These are phyloP conservation scores for Teratosphaeria pseudoeucalypti DNA, from an alignment of 2,329 filamentous ascomycete species.

Conservation along the genomic window DNA sequence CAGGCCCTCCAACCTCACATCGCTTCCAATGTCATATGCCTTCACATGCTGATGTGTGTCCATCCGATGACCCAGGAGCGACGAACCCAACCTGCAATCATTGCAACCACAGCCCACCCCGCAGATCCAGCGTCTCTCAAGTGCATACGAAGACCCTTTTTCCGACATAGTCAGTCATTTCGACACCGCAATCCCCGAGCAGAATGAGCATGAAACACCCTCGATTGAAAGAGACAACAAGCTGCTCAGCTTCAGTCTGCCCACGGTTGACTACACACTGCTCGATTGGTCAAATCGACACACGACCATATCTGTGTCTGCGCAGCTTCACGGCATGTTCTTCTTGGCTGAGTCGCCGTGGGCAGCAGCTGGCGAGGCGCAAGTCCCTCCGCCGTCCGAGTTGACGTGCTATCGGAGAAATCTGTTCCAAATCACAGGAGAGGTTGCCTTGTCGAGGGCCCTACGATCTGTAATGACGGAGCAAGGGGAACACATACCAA, in stretches of 20 bases:
- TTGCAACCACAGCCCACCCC: constrained; percentile 17
- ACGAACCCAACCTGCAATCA: constrained; percentile 19
- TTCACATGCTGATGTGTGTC: constrained; percentile 1
- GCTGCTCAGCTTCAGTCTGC: constrained; percentile 42
- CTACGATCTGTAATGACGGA: constrained; percentile 74
- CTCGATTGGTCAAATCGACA: constrained; percentile 56
- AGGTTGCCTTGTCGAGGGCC: constrained; percentile 67
- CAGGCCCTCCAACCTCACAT: constrained; percentile 1
- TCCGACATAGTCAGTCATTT: constrained; percentile 41
- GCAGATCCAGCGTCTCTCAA: constrained; percentile 24
- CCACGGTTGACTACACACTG: constrained; percentile 44
- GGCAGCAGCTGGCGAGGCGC: constrained; percentile 46
- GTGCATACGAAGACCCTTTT: constrained; percentile 40
- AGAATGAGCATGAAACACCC: constrained; percentile 35
- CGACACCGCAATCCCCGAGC: constrained; percentile 32
- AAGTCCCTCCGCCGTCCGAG: constrained; percentile 59
- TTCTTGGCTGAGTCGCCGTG: constrained; percentile 72
- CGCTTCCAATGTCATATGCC: not conserved
- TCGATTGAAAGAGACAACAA: constrained; percentile 55
- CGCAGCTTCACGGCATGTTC: constrained; percentile 81
- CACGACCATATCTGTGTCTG: constrained; percentile 56
- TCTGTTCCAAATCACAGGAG: constrained; percentile 90
- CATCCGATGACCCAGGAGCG: constrained; percentile 14
- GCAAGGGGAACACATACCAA: constrained; percentile 71
- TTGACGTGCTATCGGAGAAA: constrained; percentile 93